Evolutionary conservation across 768 basidiomycete species (phyloP).

Genomic region (Tulasnella sp.): DNA sequence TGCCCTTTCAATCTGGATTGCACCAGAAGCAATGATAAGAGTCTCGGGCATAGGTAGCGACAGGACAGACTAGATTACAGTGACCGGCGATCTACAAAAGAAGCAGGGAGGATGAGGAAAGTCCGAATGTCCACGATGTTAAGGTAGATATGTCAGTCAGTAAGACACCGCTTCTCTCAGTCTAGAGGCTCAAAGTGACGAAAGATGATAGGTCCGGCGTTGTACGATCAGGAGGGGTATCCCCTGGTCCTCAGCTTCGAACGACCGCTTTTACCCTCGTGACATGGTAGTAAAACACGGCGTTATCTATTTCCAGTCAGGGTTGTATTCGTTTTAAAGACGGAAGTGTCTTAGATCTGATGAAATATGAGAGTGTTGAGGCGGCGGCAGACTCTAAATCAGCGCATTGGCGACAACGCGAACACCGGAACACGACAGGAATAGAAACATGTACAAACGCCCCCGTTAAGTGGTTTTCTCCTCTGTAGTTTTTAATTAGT

Average conservation of each 20-base stretch:
- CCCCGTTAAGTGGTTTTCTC: too few relatives aligned
- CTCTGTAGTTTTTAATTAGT: too few relatives aligned
- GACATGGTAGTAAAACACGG: too few relatives aligned
- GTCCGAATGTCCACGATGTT: neutral
- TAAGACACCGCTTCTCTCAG: neutral
- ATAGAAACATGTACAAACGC: too few relatives aligned
- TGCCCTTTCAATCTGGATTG: neutral
- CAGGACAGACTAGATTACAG: neutral
- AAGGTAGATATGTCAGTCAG: neutral
- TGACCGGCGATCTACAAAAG: too few relatives aligned
- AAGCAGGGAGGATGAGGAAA: neutral
- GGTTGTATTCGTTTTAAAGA: too few relatives aligned
- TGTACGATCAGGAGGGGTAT: constrained; percentile 36
- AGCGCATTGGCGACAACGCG: too few relatives aligned
- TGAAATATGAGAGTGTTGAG: too few relatives aligned
- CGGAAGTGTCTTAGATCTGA: too few relatives aligned
- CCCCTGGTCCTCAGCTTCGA: constrained; percentile 34
- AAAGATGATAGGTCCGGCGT: constrained; percentile 32
- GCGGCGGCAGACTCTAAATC: too few relatives aligned
- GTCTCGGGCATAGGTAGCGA: neutral
- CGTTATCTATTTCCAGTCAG: too few relatives aligned
- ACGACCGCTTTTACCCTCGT: constrained; percentile 35
- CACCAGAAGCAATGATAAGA: neutral
- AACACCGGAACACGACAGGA: too few relatives aligned
- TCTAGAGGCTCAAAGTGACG: constrained; percentile 20